Evolutionary conservation across 345 rosid genomes (phyloP).

Genomic region (Excoecaria agallocha): DNA sequence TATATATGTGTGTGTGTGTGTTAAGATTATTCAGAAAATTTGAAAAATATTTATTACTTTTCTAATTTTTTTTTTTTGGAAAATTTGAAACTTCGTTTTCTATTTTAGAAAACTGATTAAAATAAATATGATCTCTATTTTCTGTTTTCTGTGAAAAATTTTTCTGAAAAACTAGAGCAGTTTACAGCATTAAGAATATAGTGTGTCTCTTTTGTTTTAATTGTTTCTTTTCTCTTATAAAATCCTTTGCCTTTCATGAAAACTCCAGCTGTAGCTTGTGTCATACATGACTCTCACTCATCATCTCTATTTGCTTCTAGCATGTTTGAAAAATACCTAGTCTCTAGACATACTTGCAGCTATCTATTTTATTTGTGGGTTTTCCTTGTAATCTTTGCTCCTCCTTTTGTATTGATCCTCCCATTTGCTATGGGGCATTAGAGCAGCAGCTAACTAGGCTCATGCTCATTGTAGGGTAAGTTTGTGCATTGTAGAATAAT

Average conservation of each 20-base stretch:
- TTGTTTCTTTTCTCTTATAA: not conserved
- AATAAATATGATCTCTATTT: too few relatives aligned
- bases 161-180: too few relatives aligned
- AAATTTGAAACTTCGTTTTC: too few relatives aligned
- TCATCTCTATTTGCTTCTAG: not conserved
- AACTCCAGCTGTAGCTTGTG: not conserved
- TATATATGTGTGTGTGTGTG: too few relatives aligned
- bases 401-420: not conserved
- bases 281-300: not conserved
- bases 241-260: not conserved
- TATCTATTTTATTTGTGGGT: not conserved
- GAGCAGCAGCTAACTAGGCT: not conserved
- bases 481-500: too few relatives aligned
- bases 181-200: not conserved
- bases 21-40: too few relatives aligned
- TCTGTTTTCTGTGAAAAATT: too few relatives aligned
- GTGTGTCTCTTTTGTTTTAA: not conserved
- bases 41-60: too few relatives aligned
- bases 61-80: too few relatives aligned
- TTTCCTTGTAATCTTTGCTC: not conserved
- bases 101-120: too few relatives aligned
- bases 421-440: not conserved
- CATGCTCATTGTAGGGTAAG: not conserved
- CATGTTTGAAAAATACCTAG: not conserved
- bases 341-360: not conserved